Evolutionary conservation across 192 early-diverging fungal genomes (phyloP).

Genomic region (Entomortierella chlamydospora): DNA sequence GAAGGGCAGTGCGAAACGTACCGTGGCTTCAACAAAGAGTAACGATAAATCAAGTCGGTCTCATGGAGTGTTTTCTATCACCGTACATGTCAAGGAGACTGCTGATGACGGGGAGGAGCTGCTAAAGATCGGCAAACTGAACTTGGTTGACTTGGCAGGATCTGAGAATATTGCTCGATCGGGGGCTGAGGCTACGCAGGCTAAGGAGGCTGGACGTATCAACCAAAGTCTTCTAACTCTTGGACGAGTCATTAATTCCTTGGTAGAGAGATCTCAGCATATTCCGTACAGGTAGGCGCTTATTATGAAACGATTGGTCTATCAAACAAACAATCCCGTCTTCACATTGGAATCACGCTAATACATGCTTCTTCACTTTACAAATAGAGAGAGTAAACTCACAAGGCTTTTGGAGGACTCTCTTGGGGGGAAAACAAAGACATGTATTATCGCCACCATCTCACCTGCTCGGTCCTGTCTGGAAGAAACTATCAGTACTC

Average conservation of each 20-base stretch:
- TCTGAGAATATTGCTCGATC: constrained; percentile 93
- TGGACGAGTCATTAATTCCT: constrained; percentile 76
- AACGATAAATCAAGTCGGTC: constrained; percentile 95
- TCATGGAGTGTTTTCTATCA: constrained; percentile 93
- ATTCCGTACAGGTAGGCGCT: constrained; percentile 74
- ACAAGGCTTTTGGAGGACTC: constrained; percentile 94
- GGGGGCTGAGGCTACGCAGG: constrained; percentile 84
- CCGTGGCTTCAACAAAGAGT: constrained; percentile 86
- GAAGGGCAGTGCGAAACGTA: constrained; percentile 77
- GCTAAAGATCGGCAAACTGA: constrained; percentile 93
- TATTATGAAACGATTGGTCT: background rate
- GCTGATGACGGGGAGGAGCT: constrained; percentile 86
- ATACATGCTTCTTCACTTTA: background rate
- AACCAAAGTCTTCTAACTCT: constrained; percentile 84
- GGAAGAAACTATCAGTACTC: constrained; percentile 79
- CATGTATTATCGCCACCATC: constrained; percentile 96
- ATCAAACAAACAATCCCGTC: background rate
- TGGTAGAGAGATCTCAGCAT: constrained; percentile 69
- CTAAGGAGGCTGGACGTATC: constrained; percentile 91
- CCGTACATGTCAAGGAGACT: constrained; percentile 88
- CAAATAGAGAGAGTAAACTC: constrained; percentile 80
- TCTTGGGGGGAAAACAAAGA: constrained; percentile 88
- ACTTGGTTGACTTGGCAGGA: constrained; percentile 96
- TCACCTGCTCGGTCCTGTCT: constrained; percentile 76
- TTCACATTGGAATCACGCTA: background rate